Base-by-base conservation (phyloP, 306 rosid genomes). In the Ceratonia siliqua region DNA sequence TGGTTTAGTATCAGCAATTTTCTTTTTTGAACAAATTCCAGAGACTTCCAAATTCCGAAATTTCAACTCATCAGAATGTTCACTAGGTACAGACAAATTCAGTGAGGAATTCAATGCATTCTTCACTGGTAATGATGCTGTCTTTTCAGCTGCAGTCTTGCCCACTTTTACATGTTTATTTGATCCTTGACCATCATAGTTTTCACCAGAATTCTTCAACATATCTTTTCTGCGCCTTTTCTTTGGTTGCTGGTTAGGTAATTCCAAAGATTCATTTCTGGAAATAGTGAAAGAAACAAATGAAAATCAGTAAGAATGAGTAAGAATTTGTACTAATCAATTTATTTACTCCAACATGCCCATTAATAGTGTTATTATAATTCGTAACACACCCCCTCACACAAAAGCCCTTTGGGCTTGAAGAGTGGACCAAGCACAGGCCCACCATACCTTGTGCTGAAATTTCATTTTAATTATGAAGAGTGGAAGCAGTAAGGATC, bases 181-280 rank as follows among this genome's bases (percentile, higher is more conserved):
- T 81, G 92, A 72, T 73, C 78, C 80, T 46, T 63, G 86, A 58
- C 64, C 79, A 38, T 83, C 90, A 63, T 82, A 82, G 70, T 78
- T 88, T 67, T 82, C 90, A 55, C 89, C 85, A 65, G 83, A 85
- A 57, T 87, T 86, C 87, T 90, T 91, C 64, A 68, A 79, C 63
- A 80, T 56, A 79, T 95, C 98, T 85, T 90, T 95, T 84, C 91
- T 86, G 83, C 98, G 89, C 78, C 98, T 92, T 86, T 92, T 92
- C 89, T 92, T 92, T 79, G 91, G 94, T 81, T 90, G 99, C 77
- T 88, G 99, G 54, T 81, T 90, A 70, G 99, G 95, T 57, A 83
- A 78, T 74, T 50, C 90, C 71, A 84, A 62, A 56, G 95, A 82
- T 58, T 84, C 89, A 41, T 81, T 87, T 80, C 92, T 88, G n/a